Evolutionary conservation across 2,329 filamentous ascomycete genomes (phyloP), one percentile per base, ranked within the genome.

Genomic region (Nigrospora sphaerica): DNA sequence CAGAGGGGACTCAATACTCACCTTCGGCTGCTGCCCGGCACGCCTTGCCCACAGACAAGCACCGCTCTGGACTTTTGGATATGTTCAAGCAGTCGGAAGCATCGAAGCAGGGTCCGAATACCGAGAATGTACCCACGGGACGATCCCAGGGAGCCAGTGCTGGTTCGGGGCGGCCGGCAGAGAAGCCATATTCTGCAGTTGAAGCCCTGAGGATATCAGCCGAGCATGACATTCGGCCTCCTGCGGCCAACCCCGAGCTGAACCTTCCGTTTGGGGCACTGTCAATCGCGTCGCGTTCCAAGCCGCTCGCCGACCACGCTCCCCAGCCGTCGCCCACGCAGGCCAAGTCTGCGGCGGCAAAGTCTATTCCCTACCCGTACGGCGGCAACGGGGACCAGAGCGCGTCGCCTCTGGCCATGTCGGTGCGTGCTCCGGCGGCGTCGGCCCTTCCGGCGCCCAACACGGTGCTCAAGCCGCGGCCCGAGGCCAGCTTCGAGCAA

Each of bases 71-170:
- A 9, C 62, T 80, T 17, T 62, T 80, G 13, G 72, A 67, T 18
- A 77, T 80, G 65, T 79, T 81, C 61, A 78, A 76, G 49, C 71
- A 71, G 51, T 52, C 60, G 11, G 48, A 54, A 18, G 48, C 49
- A 14, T 31, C 50, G 18, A 55, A 54, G 42, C 51, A 57, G 13
- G 57, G 54, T 23, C 48, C 46, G 28, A 39, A 39, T 10, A 50
- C 45, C 32, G 52, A 54, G 34, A 36, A 28, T 19, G 12, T 35
- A 18, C 19, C 40, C 23, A 17, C 16, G 14, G 36, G 43, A 12
- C 36, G 28, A 13, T 31, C 34, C 9, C 46, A 43, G 12, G 10
- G 28, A 13, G 32, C 39, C 23, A 31, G 16, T 28, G 12, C 32
- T 19, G 34, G 7, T 10, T 19, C 45, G 4, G 23, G 32, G 14